Evolutionary conservation across 2,329 filamentous ascomycete species (phyloP).

Genomic region (Taxawa tesnikishii): DNA sequence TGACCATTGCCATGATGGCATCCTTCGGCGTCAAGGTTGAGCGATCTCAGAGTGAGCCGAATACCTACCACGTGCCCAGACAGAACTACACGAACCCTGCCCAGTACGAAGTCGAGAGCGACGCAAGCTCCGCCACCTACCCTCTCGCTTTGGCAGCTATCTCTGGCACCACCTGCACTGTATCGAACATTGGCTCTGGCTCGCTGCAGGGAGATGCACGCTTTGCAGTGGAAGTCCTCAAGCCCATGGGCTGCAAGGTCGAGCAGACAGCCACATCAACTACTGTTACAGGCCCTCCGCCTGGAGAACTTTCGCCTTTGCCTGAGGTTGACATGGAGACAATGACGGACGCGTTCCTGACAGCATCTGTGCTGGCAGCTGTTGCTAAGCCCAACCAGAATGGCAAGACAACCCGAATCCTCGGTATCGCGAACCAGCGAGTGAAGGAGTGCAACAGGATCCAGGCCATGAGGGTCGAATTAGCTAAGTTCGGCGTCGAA

Average conservation of each 20-base stretch:
- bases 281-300: constrained; percentile 77
- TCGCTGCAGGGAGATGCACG: constrained; percentile 91
- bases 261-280: constrained; percentile 76
- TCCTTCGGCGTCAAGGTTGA: constrained; percentile 76
- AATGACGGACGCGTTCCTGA: constrained; percentile 98
- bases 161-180: constrained; percentile 86
- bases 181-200: constrained; percentile 87
- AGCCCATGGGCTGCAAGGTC: constrained; percentile 88
- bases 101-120: constrained; percentile 87
- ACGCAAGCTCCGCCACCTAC: constrained; percentile 95
- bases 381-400: constrained; percentile 60
- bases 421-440: constrained; percentile 91
- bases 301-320: constrained; percentile 62
- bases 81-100: constrained; percentile 70
- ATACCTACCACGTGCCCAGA: constrained; percentile 89
- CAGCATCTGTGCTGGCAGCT: constrained; percentile 83
- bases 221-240: constrained; percentile 80
- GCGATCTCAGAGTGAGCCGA: constrained; percentile 62
- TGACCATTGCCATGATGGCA: constrained; percentile 97
- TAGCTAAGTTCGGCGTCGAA: constrained; percentile 81
- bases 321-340: constrained; percentile 92
- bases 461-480: constrained; percentile 83
- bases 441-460: constrained; percentile 99
- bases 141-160: constrained; percentile 89
- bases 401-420: constrained; percentile 63